A percentile compares a stretch with the other conserved stretches of the same genome.
These are phyloP conservation scores for Panellus pusillus DNA, from an alignment of 768 basidiomycete genomes.

Conservation along the genomic window DNA sequence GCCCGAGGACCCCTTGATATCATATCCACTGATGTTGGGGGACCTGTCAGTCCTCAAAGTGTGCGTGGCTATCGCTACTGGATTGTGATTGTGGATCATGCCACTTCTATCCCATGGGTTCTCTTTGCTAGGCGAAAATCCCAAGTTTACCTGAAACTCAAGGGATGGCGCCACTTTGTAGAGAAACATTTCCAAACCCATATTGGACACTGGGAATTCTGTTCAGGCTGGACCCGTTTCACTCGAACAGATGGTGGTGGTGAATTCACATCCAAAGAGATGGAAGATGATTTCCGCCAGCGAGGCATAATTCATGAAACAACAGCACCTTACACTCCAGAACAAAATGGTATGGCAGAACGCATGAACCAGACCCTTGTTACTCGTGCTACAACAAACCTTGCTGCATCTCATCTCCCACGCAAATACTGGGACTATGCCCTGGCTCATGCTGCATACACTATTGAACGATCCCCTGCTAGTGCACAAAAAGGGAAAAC, in stretches of 20 bases:
- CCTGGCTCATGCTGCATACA: constrained; percentile 13
- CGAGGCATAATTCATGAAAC: constrained; percentile 21
- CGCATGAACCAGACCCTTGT: constrained; percentile 20
- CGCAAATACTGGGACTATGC: constrained; percentile 14
- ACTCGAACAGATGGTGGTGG: constrained; percentile 25
- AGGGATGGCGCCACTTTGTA: not conserved
- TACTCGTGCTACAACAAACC: constrained; percentile 13
- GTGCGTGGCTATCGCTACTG: constrained; percentile 12
- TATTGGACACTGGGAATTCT: constrained; percentile 4
- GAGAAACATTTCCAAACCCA: not conserved
- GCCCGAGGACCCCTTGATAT: constrained; percentile 10
- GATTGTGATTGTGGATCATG: constrained; percentile 20
- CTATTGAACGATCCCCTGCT: constrained; percentile 9
- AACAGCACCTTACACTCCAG: constrained; percentile 24
- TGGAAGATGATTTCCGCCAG: constrained; percentile 8
- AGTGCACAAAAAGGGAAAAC: not conserved
- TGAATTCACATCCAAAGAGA: constrained; percentile 20
- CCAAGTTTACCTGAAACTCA: not conserved
- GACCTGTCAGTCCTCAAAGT: constrained; percentile 16
- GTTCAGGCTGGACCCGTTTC: not conserved
- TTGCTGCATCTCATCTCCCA: constrained; percentile 11
- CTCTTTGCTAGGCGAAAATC: constrained; percentile 2
- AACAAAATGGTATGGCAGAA: constrained; percentile 29
- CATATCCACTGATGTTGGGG: constrained; percentile 17
- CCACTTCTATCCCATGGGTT: not conserved